Base-by-base conservation (phyloP, 1,139 yeast species). In the Suhomyces maxii region DNA sequence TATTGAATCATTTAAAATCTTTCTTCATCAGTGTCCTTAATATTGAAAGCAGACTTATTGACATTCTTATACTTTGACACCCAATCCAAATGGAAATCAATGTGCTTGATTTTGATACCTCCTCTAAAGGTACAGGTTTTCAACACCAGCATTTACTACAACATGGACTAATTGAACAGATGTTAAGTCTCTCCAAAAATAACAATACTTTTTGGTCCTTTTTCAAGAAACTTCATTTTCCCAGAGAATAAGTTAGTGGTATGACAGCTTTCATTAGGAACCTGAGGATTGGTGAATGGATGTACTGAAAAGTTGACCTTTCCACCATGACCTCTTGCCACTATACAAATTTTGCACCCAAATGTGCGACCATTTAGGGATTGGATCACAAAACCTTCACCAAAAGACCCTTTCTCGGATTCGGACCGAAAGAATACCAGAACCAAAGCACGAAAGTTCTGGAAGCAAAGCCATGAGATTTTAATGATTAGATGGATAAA, bases 21-120 rank as follows among this genome's bases (percentile, higher is more conserved):
- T 48, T 74, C 79, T 43, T 68, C 68, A 47, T 76, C 79, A 0
- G 75, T 67, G 36, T 73, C 79, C 46, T 63, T 60, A 52, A 73
- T 68, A 58, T 74, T 75, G 42, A 76, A 75, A 1, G 74, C 68
- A 1, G 77, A 69, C 42, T 60, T 71, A 51, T 70, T 71, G 28
- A 71, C 71, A 45, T 71, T 72, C 50, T 70, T 70, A 53, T 74
- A 76, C 51, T 76, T 76, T 14, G 80, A 72, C n/a, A 76, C 80
- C 80, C 80, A 76, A 49, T 76, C 80, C 40, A 76, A 59, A 51
- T 75, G 79, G 54, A 76, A 76, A 50, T 76, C 81, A 57, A 76
- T 76, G 52, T 76, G 80, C 54, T 76, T 76, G 40, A 76, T 68
- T 51, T 74, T 76, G 39, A 75, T 50, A 3, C 68, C 64, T 0